Percentiles rank a stretch among this genome's conserved stretches.
Conservation (phyloP, 2,329 filamentous ascomycete genomes). For the Monosporascus sp. region DNA sequence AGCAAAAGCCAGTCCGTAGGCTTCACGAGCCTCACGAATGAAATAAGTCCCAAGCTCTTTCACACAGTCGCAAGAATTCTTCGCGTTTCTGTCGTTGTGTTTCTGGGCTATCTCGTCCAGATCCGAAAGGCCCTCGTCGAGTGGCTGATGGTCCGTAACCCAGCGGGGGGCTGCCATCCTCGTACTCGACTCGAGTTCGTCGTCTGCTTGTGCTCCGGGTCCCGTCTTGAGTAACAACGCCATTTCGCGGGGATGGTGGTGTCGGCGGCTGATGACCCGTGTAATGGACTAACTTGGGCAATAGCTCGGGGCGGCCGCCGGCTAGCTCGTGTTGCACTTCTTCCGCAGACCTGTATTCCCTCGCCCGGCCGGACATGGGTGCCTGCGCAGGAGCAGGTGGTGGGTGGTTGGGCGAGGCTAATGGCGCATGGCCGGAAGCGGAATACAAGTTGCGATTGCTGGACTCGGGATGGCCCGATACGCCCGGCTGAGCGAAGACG, state of each 20-base stretch:
- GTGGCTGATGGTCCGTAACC: conserved; percentile 63
- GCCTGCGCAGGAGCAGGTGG: conserved; percentile 43
- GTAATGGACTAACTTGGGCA: conserved; percentile 94
- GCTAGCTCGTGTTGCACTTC: conserved; percentile 88
- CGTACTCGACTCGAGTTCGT: conserved; percentile 83
- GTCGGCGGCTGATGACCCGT: conserved; percentile 90
- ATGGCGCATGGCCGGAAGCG: conserved; percentile 58
- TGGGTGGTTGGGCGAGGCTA: conserved; percentile 74
- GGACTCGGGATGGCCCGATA: conserved; percentile 55
- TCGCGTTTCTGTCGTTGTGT: conserved; percentile 83
- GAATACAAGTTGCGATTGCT: conserved; percentile 50
- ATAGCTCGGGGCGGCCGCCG: conserved; percentile 83
- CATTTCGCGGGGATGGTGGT: conserved; percentile 71
- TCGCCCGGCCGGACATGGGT: conserved; percentile 57
- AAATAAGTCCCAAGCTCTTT: conserved; percentile 92
- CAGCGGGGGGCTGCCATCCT: conserved; percentile 77
- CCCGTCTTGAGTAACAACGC: conserved; percentile 38
- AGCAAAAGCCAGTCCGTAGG: background rate
- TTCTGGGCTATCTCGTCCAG: conserved; percentile 77
- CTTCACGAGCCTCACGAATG: conserved; percentile 60
- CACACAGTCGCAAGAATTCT: conserved; percentile 81
- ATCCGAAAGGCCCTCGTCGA: conserved; percentile 68
- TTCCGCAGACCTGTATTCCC: conserved; percentile 93
- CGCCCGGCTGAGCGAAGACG: conserved; percentile 74
- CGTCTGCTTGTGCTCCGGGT: conserved; percentile 61